Conservation (phyloP, 805 yeast species). For the Dipodascus albidus region DNA sequence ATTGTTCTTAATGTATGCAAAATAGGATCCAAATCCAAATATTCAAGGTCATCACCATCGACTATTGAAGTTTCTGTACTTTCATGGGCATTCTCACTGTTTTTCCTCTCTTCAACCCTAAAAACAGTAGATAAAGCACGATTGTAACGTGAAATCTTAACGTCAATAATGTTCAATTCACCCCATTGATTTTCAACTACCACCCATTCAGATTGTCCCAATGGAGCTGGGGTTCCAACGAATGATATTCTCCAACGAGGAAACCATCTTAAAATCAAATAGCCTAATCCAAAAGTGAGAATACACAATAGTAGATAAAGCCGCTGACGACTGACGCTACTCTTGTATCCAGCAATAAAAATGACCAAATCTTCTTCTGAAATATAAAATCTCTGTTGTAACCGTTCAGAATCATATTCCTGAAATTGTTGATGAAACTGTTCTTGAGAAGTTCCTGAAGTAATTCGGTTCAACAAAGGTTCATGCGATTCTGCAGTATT, state of each 20-base stretch:
- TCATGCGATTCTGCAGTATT: slow-evolving; percentile 5
- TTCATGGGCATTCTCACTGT: slow-evolving; percentile 16
- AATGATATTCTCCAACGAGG: slow-evolving; percentile 63
- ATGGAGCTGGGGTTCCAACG: slow-evolving; percentile 52
- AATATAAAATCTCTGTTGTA: slow-evolving; percentile 69
- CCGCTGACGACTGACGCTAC: slow-evolving; percentile 34
- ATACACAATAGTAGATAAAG: slow-evolving; percentile 45
- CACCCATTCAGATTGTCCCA: slow-evolving; percentile 85
- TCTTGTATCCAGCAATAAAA: slow-evolving; percentile 83
- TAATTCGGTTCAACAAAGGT: neutral
- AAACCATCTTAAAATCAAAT: slow-evolving; percentile 70
- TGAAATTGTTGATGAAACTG: neutral
- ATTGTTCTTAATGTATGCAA: slow-evolving; percentile 62
- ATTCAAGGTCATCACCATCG: slow-evolving; percentile 12
- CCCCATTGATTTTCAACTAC: slow-evolving; percentile 92
- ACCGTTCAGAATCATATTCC: slow-evolving; percentile 16
- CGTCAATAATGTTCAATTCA: slow-evolving; percentile 51
- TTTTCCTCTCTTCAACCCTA: slow-evolving; percentile 14
- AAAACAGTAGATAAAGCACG: slow-evolving; percentile 63
- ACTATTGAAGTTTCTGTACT: slow-evolving; percentile 9
- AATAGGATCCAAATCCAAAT: slow-evolving; percentile 42
- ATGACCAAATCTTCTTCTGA: slow-evolving; percentile 93
- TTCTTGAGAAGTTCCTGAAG: neutral
- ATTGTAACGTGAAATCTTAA: slow-evolving; percentile 52
- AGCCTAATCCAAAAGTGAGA: slow-evolving; percentile 59